Base-by-base conservation (phyloP, 1,284 basidiomycete species). In the Ganoderma sinense region DNA sequence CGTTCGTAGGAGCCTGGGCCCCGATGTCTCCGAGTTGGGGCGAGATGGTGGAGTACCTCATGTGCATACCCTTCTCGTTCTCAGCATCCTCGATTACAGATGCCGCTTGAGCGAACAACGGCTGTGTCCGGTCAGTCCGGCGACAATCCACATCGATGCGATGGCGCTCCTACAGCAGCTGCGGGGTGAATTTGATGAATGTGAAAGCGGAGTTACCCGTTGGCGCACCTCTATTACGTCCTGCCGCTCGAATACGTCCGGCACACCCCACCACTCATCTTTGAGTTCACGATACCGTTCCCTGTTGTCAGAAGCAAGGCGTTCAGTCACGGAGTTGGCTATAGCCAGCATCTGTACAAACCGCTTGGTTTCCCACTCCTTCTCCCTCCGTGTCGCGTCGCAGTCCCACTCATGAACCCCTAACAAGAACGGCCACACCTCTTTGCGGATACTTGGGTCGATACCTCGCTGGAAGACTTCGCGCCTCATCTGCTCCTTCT, bases 141-240 rank as follows among this genome's bases (percentile, higher is more conserved):
- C 97, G 91, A 77, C 97, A 99, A 78, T 99, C 98, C 64, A 99
- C 97, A 77, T 98, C 93, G 73, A 96, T 95, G 23, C 95, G 89
- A 82, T 96, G 95, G 45, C 93, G 89, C 80, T 97, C 94, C 87
- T 91, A 51, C 7, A 40, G 26, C 51, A 11, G 11, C 20, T 23
- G n/a, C n/a, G 18, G 23, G 14, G 29, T 62, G 39, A 68, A 53
- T 29, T 29, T 39, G 41, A 31, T 48, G 26, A 7, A 62, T 59
- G 26, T 56, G 58, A 23, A 4, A 33, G 40, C 69, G 18, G 5
- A n/a, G 40, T 69, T 40, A 68, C 11, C 11, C 65, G 39, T 26
- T 29, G n/a, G 70, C 74, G 51, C 74, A 91, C 89, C 80, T 95
- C 94, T n/a, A 94, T 76, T n/a, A 92, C 83, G 77, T 94, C 92